These are phyloP conservation scores for Pseudogymnoascus sp. DNA, from an alignment of 2,329 filamentous ascomycete species.

Conservation along the genomic window DNA sequence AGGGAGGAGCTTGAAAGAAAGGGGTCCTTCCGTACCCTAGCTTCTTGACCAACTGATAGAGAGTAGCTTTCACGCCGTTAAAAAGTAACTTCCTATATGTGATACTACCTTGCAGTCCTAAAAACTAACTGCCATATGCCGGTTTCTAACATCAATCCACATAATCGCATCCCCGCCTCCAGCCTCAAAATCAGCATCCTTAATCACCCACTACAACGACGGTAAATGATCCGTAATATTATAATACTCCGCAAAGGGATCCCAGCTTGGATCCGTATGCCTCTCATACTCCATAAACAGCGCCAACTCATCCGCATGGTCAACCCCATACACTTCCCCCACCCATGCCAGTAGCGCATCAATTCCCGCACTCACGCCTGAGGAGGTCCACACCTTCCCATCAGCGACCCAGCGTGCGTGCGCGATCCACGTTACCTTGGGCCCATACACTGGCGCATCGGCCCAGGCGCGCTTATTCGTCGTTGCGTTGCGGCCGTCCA, in stretches of 20 bases:
- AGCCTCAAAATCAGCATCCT: not conserved
- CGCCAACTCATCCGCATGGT: not conserved
- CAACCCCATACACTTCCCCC: not conserved
- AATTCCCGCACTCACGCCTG: slow-evolving; percentile 44
- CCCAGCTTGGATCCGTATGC: slow-evolving; percentile 39
- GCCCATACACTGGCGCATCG: slow-evolving; percentile 30
- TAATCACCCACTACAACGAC: not conserved
- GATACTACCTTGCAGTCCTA: not conserved
- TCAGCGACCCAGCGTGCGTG: slow-evolving; percentile 45
- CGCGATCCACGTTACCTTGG: slow-evolving; percentile 38
- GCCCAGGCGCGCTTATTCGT: slow-evolving; percentile 40
- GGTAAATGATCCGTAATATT: not conserved
- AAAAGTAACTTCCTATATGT: not conserved
- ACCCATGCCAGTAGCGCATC: not conserved
- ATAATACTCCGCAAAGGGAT: slow-evolving; percentile 45
- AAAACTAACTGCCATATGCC: not conserved
- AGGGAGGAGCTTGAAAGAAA: not conserved
- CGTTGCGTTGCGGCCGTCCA: slow-evolving; percentile 44
- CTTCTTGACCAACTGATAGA: not conserved
- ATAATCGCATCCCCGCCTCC: not conserved
- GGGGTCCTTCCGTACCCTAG: not conserved
- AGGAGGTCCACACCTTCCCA: slow-evolving; percentile 47
- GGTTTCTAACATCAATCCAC: not conserved
- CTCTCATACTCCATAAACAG: slow-evolving; percentile 6
- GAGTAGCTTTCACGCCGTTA: not conserved